Conservation (phyloP, 192 early-diverging fungal species). For the Coemansia guatemalensis region DNA sequence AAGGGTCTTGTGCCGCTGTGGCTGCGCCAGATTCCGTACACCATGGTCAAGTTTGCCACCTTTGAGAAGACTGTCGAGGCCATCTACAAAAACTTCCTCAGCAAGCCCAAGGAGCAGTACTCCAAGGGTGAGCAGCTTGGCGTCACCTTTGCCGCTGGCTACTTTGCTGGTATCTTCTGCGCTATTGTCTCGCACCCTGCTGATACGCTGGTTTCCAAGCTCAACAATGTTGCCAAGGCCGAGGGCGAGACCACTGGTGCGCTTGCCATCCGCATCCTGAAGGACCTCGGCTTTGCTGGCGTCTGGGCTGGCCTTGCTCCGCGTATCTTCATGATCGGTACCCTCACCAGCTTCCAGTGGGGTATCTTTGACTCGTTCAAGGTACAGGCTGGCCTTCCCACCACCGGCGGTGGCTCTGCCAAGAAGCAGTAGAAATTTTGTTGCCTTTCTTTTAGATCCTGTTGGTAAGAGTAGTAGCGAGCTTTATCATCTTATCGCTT, state of each 20-base stretch:
- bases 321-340: slow-evolving; percentile 92
- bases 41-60: slow-evolving; percentile 82
- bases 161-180: slow-evolving; percentile 85
- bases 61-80: slow-evolving; percentile 76
- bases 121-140: slow-evolving; percentile 71
- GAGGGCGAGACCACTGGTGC: slow-evolving; percentile 59
- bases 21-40: slow-evolving; percentile 84
- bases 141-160: slow-evolving; percentile 81
- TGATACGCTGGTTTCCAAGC: slow-evolving; percentile 76
- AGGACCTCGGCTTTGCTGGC: slow-evolving; percentile 64
- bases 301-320: slow-evolving; percentile 80
- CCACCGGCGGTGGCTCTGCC: slow-evolving; percentile 59
- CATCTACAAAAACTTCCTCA: slow-evolving; percentile 63
- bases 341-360: slow-evolving; percentile 85
- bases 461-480: background rate
- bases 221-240: slow-evolving; percentile 60
- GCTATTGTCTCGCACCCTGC: slow-evolving; percentile 91
- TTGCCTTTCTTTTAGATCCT: background rate
- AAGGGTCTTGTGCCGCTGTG: slow-evolving; percentile 73
- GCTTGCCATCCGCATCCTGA: slow-evolving; percentile 53
- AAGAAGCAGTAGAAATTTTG: slow-evolving; percentile 47
- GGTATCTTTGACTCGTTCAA: slow-evolving; percentile 84
- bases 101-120: slow-evolving; percentile 69
- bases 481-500: background rate
- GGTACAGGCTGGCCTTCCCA: slow-evolving; percentile 66